These are phyloP conservation scores for Letharia lupina DNA, from an alignment of 495 filamentous ascomycete species.

Conservation along the genomic window DNA sequence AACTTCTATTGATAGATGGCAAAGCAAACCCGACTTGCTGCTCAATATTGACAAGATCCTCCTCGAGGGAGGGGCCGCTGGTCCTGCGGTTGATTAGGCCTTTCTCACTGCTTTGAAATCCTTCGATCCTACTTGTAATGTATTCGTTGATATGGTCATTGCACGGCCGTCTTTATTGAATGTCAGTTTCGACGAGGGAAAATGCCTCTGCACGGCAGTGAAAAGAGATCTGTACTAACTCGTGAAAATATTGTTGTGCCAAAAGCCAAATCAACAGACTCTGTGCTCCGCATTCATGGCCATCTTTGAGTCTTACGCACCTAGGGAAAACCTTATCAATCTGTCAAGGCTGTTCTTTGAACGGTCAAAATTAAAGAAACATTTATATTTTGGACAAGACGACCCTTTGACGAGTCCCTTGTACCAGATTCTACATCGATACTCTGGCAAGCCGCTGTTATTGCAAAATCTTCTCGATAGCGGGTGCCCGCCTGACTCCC, in stretches of 20 bases:
- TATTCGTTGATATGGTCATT: conserved; percentile 10
- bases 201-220: conserved; percentile 17
- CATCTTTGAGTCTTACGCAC: conserved; percentile 2
- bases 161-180: conserved; percentile 9
- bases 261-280: conserved; percentile 13
- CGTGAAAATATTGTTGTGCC: conserved; percentile 9
- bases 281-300: conserved; percentile 15
- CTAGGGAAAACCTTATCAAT: conserved; percentile 9
- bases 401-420: conserved; percentile 10
- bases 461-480: conserved; percentile 18
- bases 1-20: background rate
- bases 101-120: conserved; percentile 10
- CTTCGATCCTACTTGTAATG: conserved; percentile 3
- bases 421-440: conserved; percentile 15
- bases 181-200: conserved; percentile 17
- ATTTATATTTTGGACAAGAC: conserved; percentile 11
- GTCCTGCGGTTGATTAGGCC: conserved; percentile 17
- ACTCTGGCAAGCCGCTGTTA: conserved; percentile 14
- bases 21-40: background rate
- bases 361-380: conserved; percentile 3
- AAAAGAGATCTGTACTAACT: conserved; percentile 3
- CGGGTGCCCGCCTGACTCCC: conserved; percentile 14
- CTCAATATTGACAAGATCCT: conserved; percentile 12
- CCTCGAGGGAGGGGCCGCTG: conserved; percentile 11
- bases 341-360: conserved; percentile 12